Evolutionary conservation across 148 eudicot species (phyloP).

Genomic region (Tetragonia tetragonoides): DNA sequence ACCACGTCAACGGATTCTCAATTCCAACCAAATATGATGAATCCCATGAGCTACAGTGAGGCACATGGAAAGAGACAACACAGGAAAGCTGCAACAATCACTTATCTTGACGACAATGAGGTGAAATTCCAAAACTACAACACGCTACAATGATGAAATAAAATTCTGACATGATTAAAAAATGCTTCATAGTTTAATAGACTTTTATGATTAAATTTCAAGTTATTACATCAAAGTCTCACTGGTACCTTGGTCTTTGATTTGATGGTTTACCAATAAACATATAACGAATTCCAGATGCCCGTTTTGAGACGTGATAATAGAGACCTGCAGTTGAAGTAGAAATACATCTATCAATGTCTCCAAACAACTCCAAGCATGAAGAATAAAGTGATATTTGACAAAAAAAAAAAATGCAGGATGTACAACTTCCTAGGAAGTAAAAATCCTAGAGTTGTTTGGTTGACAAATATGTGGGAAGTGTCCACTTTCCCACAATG

Average conservation of each 20-base stretch:
- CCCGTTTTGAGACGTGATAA: slow-evolving; percentile 92
- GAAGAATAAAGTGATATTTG: too few relatives aligned
- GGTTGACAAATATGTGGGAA: too few relatives aligned
- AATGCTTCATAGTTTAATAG: slow-evolving; percentile 5
- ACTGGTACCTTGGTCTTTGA: slow-evolving; percentile 81
- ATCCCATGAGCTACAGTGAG: neutral
- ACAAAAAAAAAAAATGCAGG: too few relatives aligned
- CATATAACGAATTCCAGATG: slow-evolving; percentile 90
- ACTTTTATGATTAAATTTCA: neutral
- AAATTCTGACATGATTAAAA: neutral
- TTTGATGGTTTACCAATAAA: slow-evolving; percentile 88
- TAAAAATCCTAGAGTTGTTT: too few relatives aligned
- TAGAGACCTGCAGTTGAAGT: slow-evolving; percentile 65
- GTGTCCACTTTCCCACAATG: too few relatives aligned
- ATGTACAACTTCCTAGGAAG: too few relatives aligned
- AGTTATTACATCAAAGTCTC: neutral
- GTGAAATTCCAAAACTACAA: slow-evolving; percentile 8
- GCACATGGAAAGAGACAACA: neutral
- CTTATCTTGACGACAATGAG: neutral
- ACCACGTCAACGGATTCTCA: neutral
- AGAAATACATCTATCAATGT: slow-evolving; percentile 7
- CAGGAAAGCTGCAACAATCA: neutral
- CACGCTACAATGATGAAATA: neutral
- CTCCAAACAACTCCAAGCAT: neutral
- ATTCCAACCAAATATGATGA: neutral